Percentiles rank a stretch among this genome's conserved stretches.
Conservation (phyloP, 2,329 filamentous ascomycete species). For the Phaeosphaeriaceae sp. region DNA sequence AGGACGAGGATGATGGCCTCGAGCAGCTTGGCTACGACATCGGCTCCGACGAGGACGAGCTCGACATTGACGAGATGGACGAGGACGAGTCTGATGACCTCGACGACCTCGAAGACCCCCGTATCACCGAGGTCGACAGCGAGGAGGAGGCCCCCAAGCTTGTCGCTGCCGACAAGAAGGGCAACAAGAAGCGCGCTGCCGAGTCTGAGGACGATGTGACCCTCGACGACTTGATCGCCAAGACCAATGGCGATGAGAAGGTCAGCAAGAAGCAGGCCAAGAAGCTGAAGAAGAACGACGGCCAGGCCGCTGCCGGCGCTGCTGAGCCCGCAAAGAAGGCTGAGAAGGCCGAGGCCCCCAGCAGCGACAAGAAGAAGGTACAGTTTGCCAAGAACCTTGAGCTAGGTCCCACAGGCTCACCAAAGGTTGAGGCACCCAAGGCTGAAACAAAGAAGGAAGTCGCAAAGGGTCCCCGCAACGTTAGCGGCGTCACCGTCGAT, state of each 20-base stretch:
- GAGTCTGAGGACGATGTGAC: slow-evolving; percentile 66
- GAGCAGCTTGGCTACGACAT: slow-evolving; percentile 79
- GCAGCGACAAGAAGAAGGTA: slow-evolving; percentile 81
- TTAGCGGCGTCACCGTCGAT: slow-evolving; percentile 90
- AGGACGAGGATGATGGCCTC: slow-evolving; percentile 65
- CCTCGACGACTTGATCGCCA: slow-evolving; percentile 86
- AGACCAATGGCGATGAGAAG: slow-evolving; percentile 74
- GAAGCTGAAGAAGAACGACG: slow-evolving; percentile 99
- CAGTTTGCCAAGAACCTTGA: slow-evolving; percentile 99
- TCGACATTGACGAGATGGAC: slow-evolving; percentile 60
- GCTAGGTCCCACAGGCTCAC: slow-evolving; percentile 79
- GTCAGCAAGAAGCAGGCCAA: slow-evolving; percentile 96
- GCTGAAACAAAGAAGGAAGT: slow-evolving; percentile 59
- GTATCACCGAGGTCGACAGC: slow-evolving; percentile 82
- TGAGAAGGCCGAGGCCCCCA: slow-evolving; percentile 56
- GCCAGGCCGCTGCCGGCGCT: slow-evolving; percentile 71
- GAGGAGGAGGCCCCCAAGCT: slow-evolving; percentile 71
- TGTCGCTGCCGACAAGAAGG: slow-evolving; percentile 55
- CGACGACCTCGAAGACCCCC: slow-evolving; percentile 74
- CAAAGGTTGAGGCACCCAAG: slow-evolving; percentile 52
- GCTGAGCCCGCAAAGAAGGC: slow-evolving; percentile 63
- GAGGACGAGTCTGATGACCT: slow-evolving; percentile 58
- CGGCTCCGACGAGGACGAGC: slow-evolving; percentile 79
- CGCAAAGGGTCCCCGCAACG: slow-evolving; percentile 70
- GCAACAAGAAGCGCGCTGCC: slow-evolving; percentile 88